phyloP scores from a whole-genome alignment of 2,329 filamentous ascomycete species.

The Pestalotiopsis sp. region DNA sequence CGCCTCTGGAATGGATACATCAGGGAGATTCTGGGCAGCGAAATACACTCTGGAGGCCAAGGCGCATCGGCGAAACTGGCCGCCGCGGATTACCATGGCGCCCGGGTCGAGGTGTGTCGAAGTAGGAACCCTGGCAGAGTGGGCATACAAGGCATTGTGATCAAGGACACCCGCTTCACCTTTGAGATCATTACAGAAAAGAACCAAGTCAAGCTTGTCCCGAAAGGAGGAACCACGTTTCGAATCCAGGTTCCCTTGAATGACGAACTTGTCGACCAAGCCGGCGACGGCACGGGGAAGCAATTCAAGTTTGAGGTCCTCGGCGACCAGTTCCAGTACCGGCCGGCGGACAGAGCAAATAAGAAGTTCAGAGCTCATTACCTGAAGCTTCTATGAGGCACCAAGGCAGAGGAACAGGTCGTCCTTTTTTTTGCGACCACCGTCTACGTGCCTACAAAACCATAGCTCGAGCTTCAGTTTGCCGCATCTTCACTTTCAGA shows the following conservation, averaged over 20 bases:
- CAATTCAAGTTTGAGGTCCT: slow-evolving; percentile 80
- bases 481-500: too few species aligned
- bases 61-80: slow-evolving; percentile 72
- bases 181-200: slow-evolving; percentile 80
- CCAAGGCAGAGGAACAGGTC: not conserved
- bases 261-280: slow-evolving; percentile 13
- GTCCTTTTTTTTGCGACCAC: not conserved
- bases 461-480: too few species aligned
- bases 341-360: slow-evolving; percentile 82
- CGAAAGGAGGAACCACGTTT: slow-evolving; percentile 90
- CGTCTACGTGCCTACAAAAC: not conserved
- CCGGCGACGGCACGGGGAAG: slow-evolving; percentile 22
- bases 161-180: slow-evolving; percentile 83
- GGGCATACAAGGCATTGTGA: slow-evolving; percentile 81
- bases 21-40: slow-evolving; percentile 72
- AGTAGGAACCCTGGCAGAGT: slow-evolving; percentile 82
- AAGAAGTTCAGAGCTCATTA: slow-evolving; percentile 91
- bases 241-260: slow-evolving; percentile 67
- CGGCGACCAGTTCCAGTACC: slow-evolving; percentile 82
- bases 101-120: slow-evolving; percentile 77
- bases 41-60: slow-evolving; percentile 57
- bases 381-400: slow-evolving; percentile 67
- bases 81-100: slow-evolving; percentile 90
- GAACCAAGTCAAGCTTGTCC: slow-evolving; percentile 74
- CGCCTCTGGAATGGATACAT: slow-evolving; percentile 84